Evolutionary conservation across 2,329 filamentous ascomycete genomes (phyloP).

Genomic region (Phialemonium atrogriseum): DNA sequence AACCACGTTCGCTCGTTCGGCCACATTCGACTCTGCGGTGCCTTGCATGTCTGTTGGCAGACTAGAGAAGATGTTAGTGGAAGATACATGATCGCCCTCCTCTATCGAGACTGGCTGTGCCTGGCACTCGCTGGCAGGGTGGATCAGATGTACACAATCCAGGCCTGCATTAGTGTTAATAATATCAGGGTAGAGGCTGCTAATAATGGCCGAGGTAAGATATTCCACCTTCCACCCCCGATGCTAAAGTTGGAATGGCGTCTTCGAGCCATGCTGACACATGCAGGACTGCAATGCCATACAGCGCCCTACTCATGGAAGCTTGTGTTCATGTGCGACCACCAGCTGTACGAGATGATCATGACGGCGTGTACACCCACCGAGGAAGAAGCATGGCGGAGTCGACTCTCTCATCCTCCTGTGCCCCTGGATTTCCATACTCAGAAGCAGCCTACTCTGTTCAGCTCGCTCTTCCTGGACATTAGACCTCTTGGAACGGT

Average conservation of each 20-base stretch:
- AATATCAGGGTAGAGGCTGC: conserved; percentile 60
- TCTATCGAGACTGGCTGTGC: conserved; percentile 76
- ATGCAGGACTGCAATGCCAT: conserved; percentile 75
- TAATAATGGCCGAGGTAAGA: conserved; percentile 64
- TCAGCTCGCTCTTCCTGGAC: conserved; percentile 58
- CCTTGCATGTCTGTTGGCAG: conserved; percentile 77
- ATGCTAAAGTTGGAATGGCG: conserved; percentile 1
- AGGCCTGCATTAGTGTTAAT: conserved; percentile 63
- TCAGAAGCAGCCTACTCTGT: conserved; percentile 37
- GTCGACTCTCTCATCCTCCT: conserved; percentile 48
- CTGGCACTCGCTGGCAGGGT: conserved; percentile 60
- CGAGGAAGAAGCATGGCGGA: conserved; percentile 76
- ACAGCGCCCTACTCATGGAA: conserved; percentile 90
- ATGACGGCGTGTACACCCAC: conserved; percentile 75
- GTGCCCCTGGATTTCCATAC: conserved; percentile 40
- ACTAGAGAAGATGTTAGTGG: conserved; percentile 59
- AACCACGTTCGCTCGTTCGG: conserved; percentile 72
- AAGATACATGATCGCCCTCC: conserved; percentile 73
- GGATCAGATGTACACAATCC: conserved; percentile 62
- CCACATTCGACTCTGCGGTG: conserved; percentile 72
- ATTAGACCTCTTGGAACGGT: conserved; percentile 68
- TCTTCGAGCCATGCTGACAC: conserved; percentile 9
- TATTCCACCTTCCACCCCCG: conserved; percentile 5
- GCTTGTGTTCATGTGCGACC: conserved; percentile 68
- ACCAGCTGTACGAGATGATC: conserved; percentile 74